Percentiles rank a stretch among this genome's conserved stretches.
Conservation (phyloP, 2,329 filamentous ascomycete species). For the Aspergillus hiratsukae region DNA sequence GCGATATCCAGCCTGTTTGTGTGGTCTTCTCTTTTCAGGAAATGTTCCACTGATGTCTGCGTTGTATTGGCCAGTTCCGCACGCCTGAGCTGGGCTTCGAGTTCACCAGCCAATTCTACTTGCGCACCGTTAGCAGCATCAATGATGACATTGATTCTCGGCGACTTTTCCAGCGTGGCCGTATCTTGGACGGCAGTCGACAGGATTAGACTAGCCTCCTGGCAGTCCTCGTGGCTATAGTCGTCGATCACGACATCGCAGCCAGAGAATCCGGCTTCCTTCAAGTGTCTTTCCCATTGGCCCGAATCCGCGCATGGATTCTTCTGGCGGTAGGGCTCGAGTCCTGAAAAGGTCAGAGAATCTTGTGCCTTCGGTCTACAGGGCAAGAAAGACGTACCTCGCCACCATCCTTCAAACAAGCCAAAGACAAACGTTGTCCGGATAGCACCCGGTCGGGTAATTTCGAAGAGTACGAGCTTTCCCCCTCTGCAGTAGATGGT, state of each 20-base stretch:
- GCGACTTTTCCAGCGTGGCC: not conserved
- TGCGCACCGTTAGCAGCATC: not conserved
- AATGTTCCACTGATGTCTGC: not conserved
- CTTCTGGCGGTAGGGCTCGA: constrained; percentile 5
- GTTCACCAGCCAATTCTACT: not conserved
- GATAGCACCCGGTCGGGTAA: constrained; percentile 3
- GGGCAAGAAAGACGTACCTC: constrained; percentile 1
- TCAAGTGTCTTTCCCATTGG: constrained; percentile 7
- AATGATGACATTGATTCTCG: not conserved
- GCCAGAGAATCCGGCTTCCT: constrained; percentile 13
- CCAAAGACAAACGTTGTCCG: constrained; percentile 8
- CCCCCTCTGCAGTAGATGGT: constrained; percentile 1
- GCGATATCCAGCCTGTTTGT: constrained; percentile 1
- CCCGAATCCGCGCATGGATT: constrained; percentile 5
- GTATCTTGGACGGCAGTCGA: constrained; percentile 6
- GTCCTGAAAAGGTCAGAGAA: constrained; percentile 1
- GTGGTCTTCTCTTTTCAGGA: not conserved
- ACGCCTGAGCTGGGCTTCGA: not conserved
- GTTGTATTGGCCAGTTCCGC: not conserved
- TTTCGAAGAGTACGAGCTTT: constrained; percentile 9
- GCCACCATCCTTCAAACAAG: constrained; percentile 13
- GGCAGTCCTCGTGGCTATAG: constrained; percentile 5
- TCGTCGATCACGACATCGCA: constrained; percentile 14
- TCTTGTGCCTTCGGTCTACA: not conserved
- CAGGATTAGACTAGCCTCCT: constrained; percentile 9